Evolutionary conservation across 2,329 filamentous ascomycete species (phyloP), one percentile per base, ranked within the genome.

Genomic region (Furcasterigmium sp.): DNA sequence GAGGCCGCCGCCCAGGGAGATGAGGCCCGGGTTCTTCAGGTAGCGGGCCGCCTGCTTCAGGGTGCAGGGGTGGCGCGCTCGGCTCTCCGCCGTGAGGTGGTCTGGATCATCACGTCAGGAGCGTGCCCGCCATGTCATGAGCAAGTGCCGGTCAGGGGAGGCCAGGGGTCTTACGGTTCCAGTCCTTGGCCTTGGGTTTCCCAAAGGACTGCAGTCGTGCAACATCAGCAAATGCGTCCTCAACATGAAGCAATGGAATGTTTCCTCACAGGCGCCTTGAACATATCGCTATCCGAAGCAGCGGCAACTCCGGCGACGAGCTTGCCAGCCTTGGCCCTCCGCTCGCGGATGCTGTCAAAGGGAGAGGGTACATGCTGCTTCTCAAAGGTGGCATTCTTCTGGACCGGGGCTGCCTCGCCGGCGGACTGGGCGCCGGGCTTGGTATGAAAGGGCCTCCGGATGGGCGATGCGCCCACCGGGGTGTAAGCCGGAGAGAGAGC

Each of bases 1-100:
- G 17, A 98, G 71, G 4, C 93, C 93, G 41, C 93, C 93, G 43
- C 93, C 93, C 2, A 98, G 82, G 2, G 90, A 95, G 58, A 98
- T 93, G 46, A 96, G 68, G 14, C 86, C 90, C 1, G 90, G 88
- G 30, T 76, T 87, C 58, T 85, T 85, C 42, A 97, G 77, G 60
- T 83, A 85, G 44, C 77, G 78, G 36, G 91, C 91, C 5, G 91
- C 90, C 47, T 77, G 75, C 65, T 97, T 97, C 47, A 97, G 71
- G n/a, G 83, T 84, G 50, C 78, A 87, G 26, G 75, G 82, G 62
- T 79, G 63, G 41, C 80, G 70, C 17, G 75, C 61, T 45, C 73
- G 71, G 48, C 78, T 79, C 60, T 91, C 87, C 8, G 67, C 52
- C 21, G 72, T 85, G 37, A 91, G 64, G 45, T 79, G 73, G 56